Evolutionary conservation across 169 alveolate species (phyloP), one percentile per base, ranked within the genome.

Genomic region (Theileria orientalis): DNA sequence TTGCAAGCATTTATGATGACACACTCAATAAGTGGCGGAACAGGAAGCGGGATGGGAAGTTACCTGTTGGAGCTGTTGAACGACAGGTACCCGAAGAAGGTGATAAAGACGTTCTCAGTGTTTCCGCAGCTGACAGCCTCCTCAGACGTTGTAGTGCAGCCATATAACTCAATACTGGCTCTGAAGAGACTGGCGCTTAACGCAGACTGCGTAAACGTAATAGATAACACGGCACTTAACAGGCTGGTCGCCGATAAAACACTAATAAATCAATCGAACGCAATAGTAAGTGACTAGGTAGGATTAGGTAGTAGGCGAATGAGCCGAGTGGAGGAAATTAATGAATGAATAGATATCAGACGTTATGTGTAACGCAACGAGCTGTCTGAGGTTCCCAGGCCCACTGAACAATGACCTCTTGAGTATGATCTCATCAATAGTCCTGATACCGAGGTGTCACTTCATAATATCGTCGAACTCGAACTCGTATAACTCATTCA

Each of bases 41-140:
- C 99, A n/a, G 99, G 99, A 6, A 94, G 98, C 51, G 99, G 99
- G 2, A 92, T 97, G 95, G 99, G 99, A 2, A 94, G 99, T 68
- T 97, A 95, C 83, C 74, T 98, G 47, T 82, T 98, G 57, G 99
- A 97, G 74, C 90, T 90, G 76, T 90, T 98, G 40, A 95, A 95
- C 83, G 99, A 98, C 74, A 91, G 94, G 70, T 96, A 91, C 79
- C 98, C 99, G 19, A 95, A 96, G 80, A 88, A 94, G 76, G 91
- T 88, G 71, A 91, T 90, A 42, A 94, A 87, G 78, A 93, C 93
- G 14, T 91, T 83, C 73, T 90, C 95, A 44, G 99, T 97, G 37
- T 97, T 97, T 62, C 99, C 99, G 52, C 92, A 94, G 80, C 83
- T 95, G 40, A 84, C 94, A 41, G 97, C 93, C 59, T 94, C 97